Conservation (phyloP, 83 land plant genomes). For the Picea abies region DNA sequence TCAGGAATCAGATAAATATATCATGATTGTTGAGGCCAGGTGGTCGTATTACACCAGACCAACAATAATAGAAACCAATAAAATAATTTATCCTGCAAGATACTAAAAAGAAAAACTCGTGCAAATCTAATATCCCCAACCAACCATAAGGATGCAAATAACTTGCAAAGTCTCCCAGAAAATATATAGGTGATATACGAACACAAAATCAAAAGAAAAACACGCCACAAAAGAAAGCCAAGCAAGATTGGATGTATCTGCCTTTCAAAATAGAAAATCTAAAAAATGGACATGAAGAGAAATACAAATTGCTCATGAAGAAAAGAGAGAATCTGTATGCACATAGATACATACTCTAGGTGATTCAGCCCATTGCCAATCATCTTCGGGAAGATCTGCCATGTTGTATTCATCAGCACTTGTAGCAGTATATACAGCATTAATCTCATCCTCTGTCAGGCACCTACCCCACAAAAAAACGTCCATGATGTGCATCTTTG, state of each 20-base stretch:
- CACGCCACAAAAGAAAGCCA: neutral
- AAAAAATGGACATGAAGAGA: neutral
- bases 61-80: neutral
- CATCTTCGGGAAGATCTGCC: conserved; percentile 74
- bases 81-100: too few relatives aligned
- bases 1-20: neutral
- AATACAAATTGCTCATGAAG: neutral
- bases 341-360: conserved; percentile 66
- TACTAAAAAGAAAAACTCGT: neutral
- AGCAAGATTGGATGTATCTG: neutral
- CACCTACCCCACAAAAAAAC: conserved; percentile 97
- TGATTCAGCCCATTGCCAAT: conserved; percentile 89
- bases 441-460: conserved; percentile 92
- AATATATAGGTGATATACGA: neutral
- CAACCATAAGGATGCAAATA: conserved; percentile 3
- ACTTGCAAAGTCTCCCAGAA: neutral
- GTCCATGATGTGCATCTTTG: conserved; percentile 99
- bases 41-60: neutral
- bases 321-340: neutral
- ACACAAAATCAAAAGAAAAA: neutral
- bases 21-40: neutral
- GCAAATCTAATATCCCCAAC: neutral
- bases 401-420: conserved; percentile 55
- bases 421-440: conserved; percentile 63
- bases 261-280: neutral